Evolutionary conservation across 257 asterid genomes (phyloP).

Genomic region (Echites panduratus): DNA sequence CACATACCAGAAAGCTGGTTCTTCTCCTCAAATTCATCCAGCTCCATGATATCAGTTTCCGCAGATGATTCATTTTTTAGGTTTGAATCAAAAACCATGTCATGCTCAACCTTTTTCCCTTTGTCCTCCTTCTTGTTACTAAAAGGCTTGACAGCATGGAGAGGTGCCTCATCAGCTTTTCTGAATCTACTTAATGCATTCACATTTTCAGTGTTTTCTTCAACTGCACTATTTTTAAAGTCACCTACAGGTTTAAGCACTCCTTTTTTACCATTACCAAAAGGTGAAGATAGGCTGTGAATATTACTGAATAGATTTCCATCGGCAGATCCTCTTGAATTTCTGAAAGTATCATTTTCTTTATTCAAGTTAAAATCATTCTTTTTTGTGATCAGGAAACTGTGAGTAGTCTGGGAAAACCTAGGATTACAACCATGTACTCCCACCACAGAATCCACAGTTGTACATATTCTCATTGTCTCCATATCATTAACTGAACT

Average conservation of each 20-base stretch:
- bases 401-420: constrained; percentile 50
- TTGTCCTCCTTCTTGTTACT: not conserved
- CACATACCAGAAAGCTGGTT: constrained; percentile 32
- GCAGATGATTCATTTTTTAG: constrained; percentile 63
- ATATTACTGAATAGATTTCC: constrained; percentile 24
- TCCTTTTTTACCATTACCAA: constrained; percentile 30
- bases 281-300: constrained; percentile 22
- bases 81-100: constrained; percentile 23
- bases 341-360: constrained; percentile 26
- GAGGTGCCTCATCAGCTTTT: not conserved
- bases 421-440: constrained; percentile 28
- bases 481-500: constrained; percentile 28
- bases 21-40: constrained; percentile 37
- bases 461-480: constrained; percentile 45
- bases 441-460: constrained; percentile 33
- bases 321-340: constrained; percentile 17
- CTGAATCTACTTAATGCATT: not conserved
- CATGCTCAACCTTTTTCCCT: constrained; percentile 11
- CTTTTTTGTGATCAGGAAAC: constrained; percentile 35
- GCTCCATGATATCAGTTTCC: constrained; percentile 59
- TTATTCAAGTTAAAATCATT: constrained; percentile 29
- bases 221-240: constrained; percentile 37
- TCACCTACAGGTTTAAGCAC: constrained; percentile 35
- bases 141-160: constrained; percentile 2
- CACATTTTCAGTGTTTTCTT: constrained; percentile 22